Percentiles rank a stretch among this genome's conserved stretches.
Evolutionary conservation across 441 rosid species (phyloP).

Genomic region (Omphalea diandra): DNA sequence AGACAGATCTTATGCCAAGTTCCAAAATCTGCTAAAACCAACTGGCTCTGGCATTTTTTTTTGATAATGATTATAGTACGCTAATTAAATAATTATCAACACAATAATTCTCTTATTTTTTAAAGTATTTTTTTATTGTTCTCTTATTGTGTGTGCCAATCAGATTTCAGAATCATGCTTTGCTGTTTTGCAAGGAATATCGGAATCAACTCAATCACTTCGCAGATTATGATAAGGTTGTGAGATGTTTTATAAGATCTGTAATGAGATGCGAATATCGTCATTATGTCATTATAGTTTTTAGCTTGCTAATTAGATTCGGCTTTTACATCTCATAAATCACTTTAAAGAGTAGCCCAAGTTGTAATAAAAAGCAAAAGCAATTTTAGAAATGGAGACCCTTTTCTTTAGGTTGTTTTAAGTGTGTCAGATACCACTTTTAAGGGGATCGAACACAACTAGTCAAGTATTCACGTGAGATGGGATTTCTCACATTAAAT

Average conservation of each 20-base stretch:
- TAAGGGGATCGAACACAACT: neutral
- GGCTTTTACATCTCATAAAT: neutral
- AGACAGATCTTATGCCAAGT: neutral
- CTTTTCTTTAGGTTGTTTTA: neutral
- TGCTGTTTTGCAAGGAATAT: neutral
- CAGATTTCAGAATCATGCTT: neutral
- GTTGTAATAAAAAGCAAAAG: slow-evolving; percentile 1
- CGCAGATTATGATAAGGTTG: neutral
- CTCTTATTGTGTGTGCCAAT: neutral
- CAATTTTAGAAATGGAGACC: neutral
- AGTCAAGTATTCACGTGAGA: slow-evolving; percentile 6
- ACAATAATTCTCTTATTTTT: too few species aligned
- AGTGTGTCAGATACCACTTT: neutral
- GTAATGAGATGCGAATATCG: slow-evolving; percentile 3
- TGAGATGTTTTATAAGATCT: neutral
- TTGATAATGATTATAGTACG: too few species aligned
- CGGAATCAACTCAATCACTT: slow-evolving; percentile 17
- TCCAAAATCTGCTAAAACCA: neutral
- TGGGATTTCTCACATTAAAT: neutral
- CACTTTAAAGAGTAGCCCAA: neutral
- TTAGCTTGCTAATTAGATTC: neutral
- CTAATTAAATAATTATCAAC: too few species aligned
- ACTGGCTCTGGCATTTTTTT: neutral
- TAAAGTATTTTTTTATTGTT: neutral
- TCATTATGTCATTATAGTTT: neutral